Evolutionary conservation across 805 yeast genomes (phyloP), one percentile per base, ranked within the genome.

Genomic region (Saccharomyces paradoxus): DNA sequence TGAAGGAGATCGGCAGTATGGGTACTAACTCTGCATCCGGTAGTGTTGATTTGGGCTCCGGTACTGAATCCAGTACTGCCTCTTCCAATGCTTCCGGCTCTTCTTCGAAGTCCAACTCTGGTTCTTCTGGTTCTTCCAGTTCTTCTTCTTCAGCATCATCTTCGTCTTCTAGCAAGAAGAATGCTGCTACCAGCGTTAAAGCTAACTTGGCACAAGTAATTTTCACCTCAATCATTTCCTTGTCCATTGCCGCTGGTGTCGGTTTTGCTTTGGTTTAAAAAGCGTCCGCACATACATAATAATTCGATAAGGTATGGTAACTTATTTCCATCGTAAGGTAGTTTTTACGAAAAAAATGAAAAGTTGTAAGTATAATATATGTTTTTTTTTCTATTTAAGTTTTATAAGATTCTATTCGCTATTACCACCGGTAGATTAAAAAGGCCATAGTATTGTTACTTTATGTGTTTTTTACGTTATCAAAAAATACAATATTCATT

Each of bases 1-100:
- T 88, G 60, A 69, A 72, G 24, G 79, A 83, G 61, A 90, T 91
- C 61, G 95, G 95, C 68, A 58, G 78, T 56, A 77, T 79, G 51
- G 96, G 95, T 69, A 67, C 82, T 55, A 89, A 89, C 54, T 57
- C 81, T 29, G 76, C 83, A 55, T 66, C 80, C 48, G 78, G 73
- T 52, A 62, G 69, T 27, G 70, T 69, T 46, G 55, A 71, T 49
- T 64, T 69, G 53, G 55, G 75, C 37, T 66, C 60, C 37, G 59
- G 60, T 49, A 37, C 44, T 37, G 44, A 37, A 9, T n/a, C 24
- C 44, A 37, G 44, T 21, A 54, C 70, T 53, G 63, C 68, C 28
- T 57, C 76, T 50, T 63, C 64, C 52, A 53, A 71, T 37, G 71
- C 67, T 50, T 57, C 70, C 48, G 63, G 68, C 8, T 48, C 65